A percentile compares a stretch with the other conserved stretches of the same genome.
phyloP scores from a whole-genome alignment of 2,329 filamentous ascomycete species.

The Magnaporthiopsis incrustans region DNA sequence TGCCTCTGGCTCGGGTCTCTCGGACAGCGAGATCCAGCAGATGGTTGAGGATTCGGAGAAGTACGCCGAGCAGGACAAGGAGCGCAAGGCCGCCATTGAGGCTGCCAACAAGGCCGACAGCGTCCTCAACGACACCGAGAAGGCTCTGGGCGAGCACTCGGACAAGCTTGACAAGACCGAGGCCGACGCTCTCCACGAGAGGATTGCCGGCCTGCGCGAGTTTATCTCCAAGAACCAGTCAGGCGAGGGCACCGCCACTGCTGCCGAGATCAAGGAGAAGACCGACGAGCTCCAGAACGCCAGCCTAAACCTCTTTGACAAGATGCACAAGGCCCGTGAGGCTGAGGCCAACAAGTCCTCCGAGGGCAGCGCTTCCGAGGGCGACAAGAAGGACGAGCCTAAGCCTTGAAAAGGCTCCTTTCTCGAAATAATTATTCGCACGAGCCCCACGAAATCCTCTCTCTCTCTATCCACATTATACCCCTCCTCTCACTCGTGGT shows the following conservation, averaged over 20 bases:
- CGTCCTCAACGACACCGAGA: constrained; percentile 95
- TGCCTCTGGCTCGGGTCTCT: constrained; percentile 93
- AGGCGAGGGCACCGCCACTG: constrained; percentile 77
- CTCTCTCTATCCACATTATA: constrained; percentile 14
- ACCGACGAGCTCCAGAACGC: constrained; percentile 95
- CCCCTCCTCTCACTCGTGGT: constrained; percentile 15
- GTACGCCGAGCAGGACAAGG: constrained; percentile 90
- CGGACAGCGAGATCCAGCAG: constrained; percentile 85
- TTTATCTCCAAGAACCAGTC: constrained; percentile 91
- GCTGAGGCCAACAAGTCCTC: constrained; percentile 54
- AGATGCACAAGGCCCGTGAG: constrained; percentile 95
- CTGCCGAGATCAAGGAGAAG: constrained; percentile 96
- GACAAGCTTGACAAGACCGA: constrained; percentile 96
- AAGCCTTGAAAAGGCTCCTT: constrained; percentile 46
- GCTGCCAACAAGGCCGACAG: constrained; percentile 95
- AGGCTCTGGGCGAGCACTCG: constrained; percentile 92
- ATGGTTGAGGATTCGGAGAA: constrained; percentile 99
- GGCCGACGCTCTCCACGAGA: constrained; percentile 87
- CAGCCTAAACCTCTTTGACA: constrained; percentile 94
- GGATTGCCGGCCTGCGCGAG: constrained; percentile 79
- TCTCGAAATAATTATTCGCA: constrained; percentile 10
- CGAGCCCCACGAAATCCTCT: background rate
- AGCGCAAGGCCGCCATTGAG: constrained; percentile 93
- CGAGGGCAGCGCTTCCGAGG: constrained; percentile 48
- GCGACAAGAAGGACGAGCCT: constrained; percentile 70